Base-by-base conservation (phyloP, 345 rosid species). In the Dipteronia sinensis region DNA sequence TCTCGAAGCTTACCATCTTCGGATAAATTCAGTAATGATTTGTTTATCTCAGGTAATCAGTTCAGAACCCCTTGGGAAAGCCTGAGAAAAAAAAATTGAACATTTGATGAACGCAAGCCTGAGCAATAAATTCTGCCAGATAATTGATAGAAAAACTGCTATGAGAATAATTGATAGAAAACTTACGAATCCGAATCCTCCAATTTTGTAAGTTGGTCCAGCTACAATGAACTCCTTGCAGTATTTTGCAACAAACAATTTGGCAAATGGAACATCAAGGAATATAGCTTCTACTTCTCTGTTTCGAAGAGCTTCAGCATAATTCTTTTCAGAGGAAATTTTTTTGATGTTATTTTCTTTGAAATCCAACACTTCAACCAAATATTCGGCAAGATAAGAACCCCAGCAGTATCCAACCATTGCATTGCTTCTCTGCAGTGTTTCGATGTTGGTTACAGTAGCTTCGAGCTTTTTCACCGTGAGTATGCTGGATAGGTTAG, bases 141-240 rank as follows among this genome's bases (percentile, higher is more conserved):
- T 6, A 4, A 34, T 34, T 34, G 0, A 34, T 34, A 4, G 38
- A 34, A 34, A 34, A 34, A 34, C 38, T 34, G 22, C 85, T 78
- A 17, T 20, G n/a, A 72, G 40, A 72, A 10, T 3, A 72, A 4
- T 31, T 5, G 15, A 34, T n/a, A 16, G 15, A 10, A 3, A 25
- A 59, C 73, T 77, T 73, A 79, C 82, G 31, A 72, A 79, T 44
- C 82, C 82, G 62, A 79, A 73, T 23, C 82, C 82, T 40, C 69
- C 82, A 29, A 25, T 15, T 67, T 73, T 42, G 63, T 25, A 79
- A 19, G 77, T 64, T 19, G 82, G 82, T 27, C 82, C 82, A 16
- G 62, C 61, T 13, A 17, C 10, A 16, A 55, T 74, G 27, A 62
- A 79, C 22, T 59, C 73, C 7, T 46, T n/a, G 51, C 77, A 67